phyloP scores from a whole-genome alignment of 805 yeast species.

The Schwanniomyces occidentalis region DNA sequence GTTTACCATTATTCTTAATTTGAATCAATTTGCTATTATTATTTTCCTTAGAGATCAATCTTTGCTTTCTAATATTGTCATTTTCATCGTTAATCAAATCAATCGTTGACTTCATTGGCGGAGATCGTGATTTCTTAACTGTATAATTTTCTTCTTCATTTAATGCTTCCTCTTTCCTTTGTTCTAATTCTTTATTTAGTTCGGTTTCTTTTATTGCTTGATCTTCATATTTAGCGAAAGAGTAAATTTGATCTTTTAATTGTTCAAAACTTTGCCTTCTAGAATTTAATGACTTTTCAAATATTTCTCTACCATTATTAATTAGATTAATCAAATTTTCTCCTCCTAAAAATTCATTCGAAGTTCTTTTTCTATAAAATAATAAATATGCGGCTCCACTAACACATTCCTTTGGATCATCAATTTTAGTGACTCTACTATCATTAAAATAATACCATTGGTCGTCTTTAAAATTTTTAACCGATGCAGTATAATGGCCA shows the following conservation, averaged over 20 bases:
- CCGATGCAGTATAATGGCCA: constrained; percentile 94
- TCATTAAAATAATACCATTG: constrained; percentile 93
- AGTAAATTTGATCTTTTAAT: constrained; percentile 15
- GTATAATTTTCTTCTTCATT: constrained; percentile 2
- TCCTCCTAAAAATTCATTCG: constrained; percentile 46
- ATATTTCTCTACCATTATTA: constrained; percentile 35
- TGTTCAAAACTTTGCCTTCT: constrained; percentile 13
- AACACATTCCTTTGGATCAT: constrained; percentile 60
- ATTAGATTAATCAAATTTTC: constrained; percentile 42
- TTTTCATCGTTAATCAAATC: constrained; percentile 12
- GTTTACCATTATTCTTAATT: constrained; percentile 22
- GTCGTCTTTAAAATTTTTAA: constrained; percentile 69
- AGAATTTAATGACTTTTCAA: constrained; percentile 12
- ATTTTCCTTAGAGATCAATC: constrained; percentile 24
- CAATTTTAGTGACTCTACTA: constrained; percentile 60
- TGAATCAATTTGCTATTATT: constrained; percentile 23
- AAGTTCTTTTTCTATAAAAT: constrained; percentile 67
- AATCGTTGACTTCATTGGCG: constrained; percentile 7
- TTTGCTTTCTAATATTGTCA: constrained; percentile 24
- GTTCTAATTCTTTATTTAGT: constrained; percentile 5
- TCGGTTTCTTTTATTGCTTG: constrained; percentile 4
- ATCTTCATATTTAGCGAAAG: constrained; percentile 4
- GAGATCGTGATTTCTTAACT: constrained; percentile 6
- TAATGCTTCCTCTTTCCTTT: constrained; percentile 4
- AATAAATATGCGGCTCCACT: constrained; percentile 83